A percentile compares a stretch with the other conserved stretches of the same genome.
Evolutionary conservation across 163 green algal species (phyloP).

Genomic region (Chlorella variabilis): DNA sequence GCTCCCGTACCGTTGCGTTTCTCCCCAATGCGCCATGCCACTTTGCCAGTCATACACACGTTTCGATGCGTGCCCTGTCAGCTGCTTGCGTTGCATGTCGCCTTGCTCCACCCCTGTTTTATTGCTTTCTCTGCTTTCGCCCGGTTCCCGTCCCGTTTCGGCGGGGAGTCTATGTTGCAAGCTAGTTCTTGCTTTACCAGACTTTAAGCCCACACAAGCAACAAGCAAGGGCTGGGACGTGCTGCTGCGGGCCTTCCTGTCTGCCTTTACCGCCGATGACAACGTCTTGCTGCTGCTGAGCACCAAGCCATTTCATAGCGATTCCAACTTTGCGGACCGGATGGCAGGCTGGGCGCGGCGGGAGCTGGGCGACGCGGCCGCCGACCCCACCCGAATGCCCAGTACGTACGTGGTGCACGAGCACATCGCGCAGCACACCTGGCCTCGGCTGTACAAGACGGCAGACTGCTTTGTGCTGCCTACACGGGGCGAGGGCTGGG

Average conservation of each 20-base stretch:
- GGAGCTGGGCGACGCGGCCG: constrained; percentile 4
- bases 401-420: constrained; percentile 64
- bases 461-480: constrained; percentile 84
- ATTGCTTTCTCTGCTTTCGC: neutral
- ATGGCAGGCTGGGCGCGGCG: constrained; percentile 54
- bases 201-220: too few relatives aligned
- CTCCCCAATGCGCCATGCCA: too few relatives aligned
- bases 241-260: constrained; percentile 79
- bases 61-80: too few relatives aligned
- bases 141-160: too few relatives aligned
- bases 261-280: constrained; percentile 64
- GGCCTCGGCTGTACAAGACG: constrained; percentile 66
- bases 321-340: constrained; percentile 57
- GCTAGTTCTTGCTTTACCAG: too few relatives aligned
- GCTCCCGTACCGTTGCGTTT: too few relatives aligned
- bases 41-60: too few relatives aligned
- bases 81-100: too few relatives aligned
- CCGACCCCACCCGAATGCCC: constrained; percentile 26
- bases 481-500: constrained; percentile 82
- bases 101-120: neutral
- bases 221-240: constrained; percentile 82
- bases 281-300: constrained; percentile 72
- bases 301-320: constrained; percentile 69
- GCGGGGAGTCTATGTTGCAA: too few relatives aligned
- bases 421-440: constrained; percentile 64